Evolutionary conservation across 2,329 filamentous ascomycete genomes (phyloP).

Genomic region (Diplocarpon rosae): DNA sequence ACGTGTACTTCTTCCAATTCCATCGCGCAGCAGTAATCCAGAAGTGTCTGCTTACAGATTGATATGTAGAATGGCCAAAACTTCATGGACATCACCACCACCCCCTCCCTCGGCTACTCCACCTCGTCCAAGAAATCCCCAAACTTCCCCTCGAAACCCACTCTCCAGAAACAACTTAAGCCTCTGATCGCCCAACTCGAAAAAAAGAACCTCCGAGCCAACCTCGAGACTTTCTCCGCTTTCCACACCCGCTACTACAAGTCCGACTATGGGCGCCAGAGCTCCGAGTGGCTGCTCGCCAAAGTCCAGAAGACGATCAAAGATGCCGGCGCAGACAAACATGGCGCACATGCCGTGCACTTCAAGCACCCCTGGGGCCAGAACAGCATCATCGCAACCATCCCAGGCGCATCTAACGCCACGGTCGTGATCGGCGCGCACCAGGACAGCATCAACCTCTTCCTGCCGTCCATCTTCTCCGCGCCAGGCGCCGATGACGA

Average conservation of each 20-base stretch:
- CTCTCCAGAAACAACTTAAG: constrained; percentile 53
- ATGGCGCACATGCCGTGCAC: constrained; percentile 56
- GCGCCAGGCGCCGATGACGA: constrained; percentile 95
- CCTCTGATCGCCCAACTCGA: constrained; percentile 40
- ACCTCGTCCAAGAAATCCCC: constrained; percentile 34
- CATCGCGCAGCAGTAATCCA: too few relatives aligned
- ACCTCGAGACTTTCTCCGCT: constrained; percentile 67
- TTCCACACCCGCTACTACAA: constrained; percentile 80
- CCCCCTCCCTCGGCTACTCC: constrained; percentile 48
- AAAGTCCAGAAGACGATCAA: constrained; percentile 64
- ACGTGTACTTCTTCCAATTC: constrained; percentile 43
- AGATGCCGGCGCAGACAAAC: constrained; percentile 55
- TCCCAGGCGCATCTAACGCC: constrained; percentile 74
- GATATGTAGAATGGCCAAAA: constrained; percentile 61
- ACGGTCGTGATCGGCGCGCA: constrained; percentile 86
- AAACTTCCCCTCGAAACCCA: constrained; percentile 55
- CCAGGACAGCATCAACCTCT: constrained; percentile 92
- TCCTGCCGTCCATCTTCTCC: constrained; percentile 69
- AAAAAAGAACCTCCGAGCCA: constrained; percentile 63
- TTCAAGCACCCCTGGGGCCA: constrained; percentile 85
- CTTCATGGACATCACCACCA: constrained; percentile 91
- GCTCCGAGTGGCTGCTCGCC: constrained; percentile 74
- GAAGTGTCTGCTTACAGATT: too few relatives aligned
- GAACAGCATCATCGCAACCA: constrained; percentile 80
- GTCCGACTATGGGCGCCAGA: constrained; percentile 67